Evolutionary conservation across 2,329 filamentous ascomycete species (phyloP).

Genomic region (Claviceps cyperi): DNA sequence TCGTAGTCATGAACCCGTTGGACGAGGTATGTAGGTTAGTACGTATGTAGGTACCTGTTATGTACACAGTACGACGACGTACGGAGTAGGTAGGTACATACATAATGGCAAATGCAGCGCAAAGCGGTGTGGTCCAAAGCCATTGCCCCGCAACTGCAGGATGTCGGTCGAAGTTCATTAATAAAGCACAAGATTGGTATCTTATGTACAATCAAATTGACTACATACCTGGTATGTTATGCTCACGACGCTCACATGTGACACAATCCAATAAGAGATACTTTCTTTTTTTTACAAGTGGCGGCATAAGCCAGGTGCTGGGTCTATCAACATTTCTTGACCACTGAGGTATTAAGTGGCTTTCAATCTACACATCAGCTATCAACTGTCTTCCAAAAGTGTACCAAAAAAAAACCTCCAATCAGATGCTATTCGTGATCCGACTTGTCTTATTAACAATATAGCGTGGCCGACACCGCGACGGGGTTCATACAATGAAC

Average conservation of each 20-base stretch:
- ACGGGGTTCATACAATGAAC: constrained; percentile 11
- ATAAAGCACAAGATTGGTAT: too few relatives aligned
- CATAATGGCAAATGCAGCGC: too few relatives aligned
- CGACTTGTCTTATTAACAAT: background rate
- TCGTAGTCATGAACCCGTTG: too few relatives aligned
- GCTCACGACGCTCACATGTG: background rate
- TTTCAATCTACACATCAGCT: constrained; percentile 7
- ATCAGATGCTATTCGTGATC: constrained; percentile 2
- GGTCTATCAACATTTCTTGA: background rate
- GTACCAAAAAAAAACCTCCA: constrained; percentile 7
- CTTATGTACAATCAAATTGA: too few relatives aligned
- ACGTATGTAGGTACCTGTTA: too few relatives aligned
- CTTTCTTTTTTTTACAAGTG: constrained; percentile 1
- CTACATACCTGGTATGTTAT: too few relatives aligned
- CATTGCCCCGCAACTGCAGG: too few relatives aligned
- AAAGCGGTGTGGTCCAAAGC: too few relatives aligned
- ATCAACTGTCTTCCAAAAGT: constrained; percentile 11
- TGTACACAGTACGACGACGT: too few relatives aligned
- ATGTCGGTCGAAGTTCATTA: too few relatives aligned
- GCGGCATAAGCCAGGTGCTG: constrained; percentile 4
- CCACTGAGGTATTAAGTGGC: constrained; percentile 6
- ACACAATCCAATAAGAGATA: background rate
- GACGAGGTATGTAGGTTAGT: too few relatives aligned
- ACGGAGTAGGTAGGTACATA: too few relatives aligned
- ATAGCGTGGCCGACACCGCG: background rate